phyloP scores from a whole-genome alignment of 345 rosid genomes.

The Citrus medica region DNA sequence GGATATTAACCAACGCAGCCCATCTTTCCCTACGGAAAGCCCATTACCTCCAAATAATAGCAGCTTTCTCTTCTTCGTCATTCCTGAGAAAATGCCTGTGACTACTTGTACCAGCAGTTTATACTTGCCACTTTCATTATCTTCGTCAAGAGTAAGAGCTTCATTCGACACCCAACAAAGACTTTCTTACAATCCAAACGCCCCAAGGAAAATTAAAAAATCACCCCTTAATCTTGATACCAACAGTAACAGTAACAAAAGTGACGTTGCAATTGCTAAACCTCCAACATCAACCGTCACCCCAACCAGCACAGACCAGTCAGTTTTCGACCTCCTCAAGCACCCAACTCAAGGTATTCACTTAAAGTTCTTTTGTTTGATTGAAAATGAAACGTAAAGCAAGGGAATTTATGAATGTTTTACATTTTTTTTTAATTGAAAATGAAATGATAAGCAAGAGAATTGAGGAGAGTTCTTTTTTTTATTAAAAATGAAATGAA shows the following conservation, averaged over 20 bases:
- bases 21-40: too few relatives aligned
- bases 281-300: conserved; percentile 22
- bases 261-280: conserved; percentile 19
- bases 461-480: not conserved
- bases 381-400: not conserved
- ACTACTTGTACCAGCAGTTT: too few relatives aligned
- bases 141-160: conserved; percentile 39
- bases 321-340: conserved; percentile 62
- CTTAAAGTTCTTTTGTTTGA: not conserved
- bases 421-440: not conserved
- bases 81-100: not conserved
- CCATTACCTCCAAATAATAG: not conserved
- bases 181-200: conserved; percentile 66
- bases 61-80: not conserved
- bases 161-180: conserved; percentile 67
- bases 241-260: not conserved
- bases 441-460: not conserved
- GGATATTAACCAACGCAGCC: not conserved
- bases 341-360: conserved; percentile 52
- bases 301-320: conserved; percentile 17
- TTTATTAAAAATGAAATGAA: not conserved
- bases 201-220: conserved; percentile 53
- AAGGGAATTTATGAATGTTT: not conserved
- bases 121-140: not conserved
- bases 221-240: conserved; percentile 19